phyloP scores from a whole-genome alignment of 768 basidiomycete genomes.

The Fomitopsis pulvina region DNA sequence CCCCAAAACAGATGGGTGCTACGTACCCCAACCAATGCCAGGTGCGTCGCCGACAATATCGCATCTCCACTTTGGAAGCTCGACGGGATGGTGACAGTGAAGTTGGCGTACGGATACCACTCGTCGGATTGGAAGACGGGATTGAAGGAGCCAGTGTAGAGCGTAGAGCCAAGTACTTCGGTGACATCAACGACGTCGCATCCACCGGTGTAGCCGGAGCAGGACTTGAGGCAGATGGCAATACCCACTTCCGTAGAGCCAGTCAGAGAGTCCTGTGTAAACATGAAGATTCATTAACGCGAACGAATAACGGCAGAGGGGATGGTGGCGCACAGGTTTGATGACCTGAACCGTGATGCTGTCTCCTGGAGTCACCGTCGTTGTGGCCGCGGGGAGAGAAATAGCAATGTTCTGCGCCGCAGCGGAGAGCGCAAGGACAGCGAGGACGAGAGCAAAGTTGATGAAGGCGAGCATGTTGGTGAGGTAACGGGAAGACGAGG shows the following conservation, averaged over 20 bases:
- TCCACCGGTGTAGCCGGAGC: conserved; percentile 11
- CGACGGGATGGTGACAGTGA: conserved; percentile 19
- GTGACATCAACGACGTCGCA: conserved; percentile 17
- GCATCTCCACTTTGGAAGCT: conserved; percentile 9
- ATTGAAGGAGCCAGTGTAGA: conserved; percentile 25
- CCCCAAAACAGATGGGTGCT: too few species aligned
- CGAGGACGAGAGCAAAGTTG: conserved; percentile 11
- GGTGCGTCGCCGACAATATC: conserved; percentile 16
- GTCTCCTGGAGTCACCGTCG: conserved; percentile 19
- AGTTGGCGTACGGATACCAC: conserved; percentile 21
- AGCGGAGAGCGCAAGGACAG: conserved; percentile 14
- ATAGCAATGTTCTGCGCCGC: conserved; percentile 28
- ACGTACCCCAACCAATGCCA: conserved; percentile 18
- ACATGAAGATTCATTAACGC: background rate
- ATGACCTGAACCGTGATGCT: conserved; percentile 29
- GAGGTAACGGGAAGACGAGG: background rate
- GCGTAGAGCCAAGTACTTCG: conserved; percentile 20
- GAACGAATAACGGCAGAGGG: background rate
- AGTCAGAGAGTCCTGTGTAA: conserved; percentile 16
- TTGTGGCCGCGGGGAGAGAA: conserved; percentile 19
- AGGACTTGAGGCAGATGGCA: conserved; percentile 25
- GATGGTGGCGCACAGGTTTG: conserved; percentile 22
- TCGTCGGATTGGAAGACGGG: conserved; percentile 15
- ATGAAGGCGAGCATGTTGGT: conserved; percentile 1
- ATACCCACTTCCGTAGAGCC: conserved; percentile 28